Base-by-base conservation (phyloP, 495 filamentous ascomycete genomes). In the Mytilinidion resinicola region DNA sequence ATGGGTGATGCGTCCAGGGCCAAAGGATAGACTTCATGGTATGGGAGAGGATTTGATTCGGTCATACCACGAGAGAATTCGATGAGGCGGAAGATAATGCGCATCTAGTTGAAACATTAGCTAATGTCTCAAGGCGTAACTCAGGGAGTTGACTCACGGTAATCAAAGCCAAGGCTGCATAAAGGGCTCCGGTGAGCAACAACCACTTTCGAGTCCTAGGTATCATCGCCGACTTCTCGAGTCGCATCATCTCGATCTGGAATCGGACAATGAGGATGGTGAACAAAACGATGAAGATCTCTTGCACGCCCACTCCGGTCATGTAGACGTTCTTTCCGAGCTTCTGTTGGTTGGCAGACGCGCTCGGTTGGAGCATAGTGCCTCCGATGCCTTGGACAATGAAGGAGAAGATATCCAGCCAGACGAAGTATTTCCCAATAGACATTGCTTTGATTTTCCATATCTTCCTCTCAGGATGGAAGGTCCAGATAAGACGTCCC, bases 391-490 rank as follows among this genome's bases (percentile, higher is more conserved):
- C 68, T 70, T 89, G 85, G n/a, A 86, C 68, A 34, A 86, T n/a
- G 67, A 87, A 87, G 12, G 80, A 73, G 25, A 82, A 10, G 19
- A 87, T 74, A 62, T 88, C 85, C n/a, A 84, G 72, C 52, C 72
- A 73, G 35, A 88, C 83, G 57, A 88, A 89, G 57, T 81, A 73
- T 25, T 75, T 72, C 9, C 74, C 77, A 30, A 84, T 74, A 19
- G 67, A 69, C 42, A 67, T 69, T 0, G 80, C 77, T 15, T 78
- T 77, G 62, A 88, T 71, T 1, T 73, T 62, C 38, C 66, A 71
- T 9, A 86, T 69, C 20, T 69, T 70, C 35, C 77, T 68, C 9
- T 70, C 66, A 1, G 77, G 73, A n/a, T 80, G 64, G 69, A 79
- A 85, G 7, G 54, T 81, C 63, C 76, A 74, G 14, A 87, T 77